Conservation (phyloP, 1,284 basidiomycete genomes). For the Trametes versicolor region DNA sequence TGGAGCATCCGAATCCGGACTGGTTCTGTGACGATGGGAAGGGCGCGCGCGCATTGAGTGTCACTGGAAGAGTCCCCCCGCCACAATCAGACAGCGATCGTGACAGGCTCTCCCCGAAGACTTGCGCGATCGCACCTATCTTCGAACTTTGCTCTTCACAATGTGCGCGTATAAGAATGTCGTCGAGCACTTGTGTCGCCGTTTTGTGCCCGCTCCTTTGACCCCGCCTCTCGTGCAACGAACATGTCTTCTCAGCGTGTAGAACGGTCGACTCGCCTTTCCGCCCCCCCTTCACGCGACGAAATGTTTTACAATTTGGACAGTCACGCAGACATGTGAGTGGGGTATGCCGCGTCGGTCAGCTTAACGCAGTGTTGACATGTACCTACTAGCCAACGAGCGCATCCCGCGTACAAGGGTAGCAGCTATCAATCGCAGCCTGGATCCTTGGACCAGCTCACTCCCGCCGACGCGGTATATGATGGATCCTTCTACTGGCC, state of each 20-base stretch:
- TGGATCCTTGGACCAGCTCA: too few species aligned
- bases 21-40: conserved; percentile 7
- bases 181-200: not conserved
- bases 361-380: not conserved
- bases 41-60: not conserved
- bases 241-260: conserved; percentile 33
- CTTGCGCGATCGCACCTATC: conserved; percentile 11
- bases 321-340: conserved; percentile 51
- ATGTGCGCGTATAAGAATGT: conserved; percentile 18
- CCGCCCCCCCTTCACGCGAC: conserved; percentile 38
- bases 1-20: conserved; percentile 1
- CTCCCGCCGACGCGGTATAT: not conserved
- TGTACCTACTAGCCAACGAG: not conserved
- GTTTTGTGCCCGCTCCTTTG: conserved; percentile 1
- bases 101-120: conserved; percentile 20
- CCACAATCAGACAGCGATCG: conserved; percentile 17
- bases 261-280: conserved; percentile 44
- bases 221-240: not conserved
- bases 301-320: conserved; percentile 45
- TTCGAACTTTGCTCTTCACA: conserved; percentile 16
- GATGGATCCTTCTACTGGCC: not conserved
- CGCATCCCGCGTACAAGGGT: too few species aligned
- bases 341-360: not conserved
- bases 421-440: too few species aligned
- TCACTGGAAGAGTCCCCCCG: conserved; percentile 2